Percentiles rank a stretch among this genome's conserved stretches.
Conservation (phyloP, 139 green algal species). For the Spirogloea muscicola region DNA sequence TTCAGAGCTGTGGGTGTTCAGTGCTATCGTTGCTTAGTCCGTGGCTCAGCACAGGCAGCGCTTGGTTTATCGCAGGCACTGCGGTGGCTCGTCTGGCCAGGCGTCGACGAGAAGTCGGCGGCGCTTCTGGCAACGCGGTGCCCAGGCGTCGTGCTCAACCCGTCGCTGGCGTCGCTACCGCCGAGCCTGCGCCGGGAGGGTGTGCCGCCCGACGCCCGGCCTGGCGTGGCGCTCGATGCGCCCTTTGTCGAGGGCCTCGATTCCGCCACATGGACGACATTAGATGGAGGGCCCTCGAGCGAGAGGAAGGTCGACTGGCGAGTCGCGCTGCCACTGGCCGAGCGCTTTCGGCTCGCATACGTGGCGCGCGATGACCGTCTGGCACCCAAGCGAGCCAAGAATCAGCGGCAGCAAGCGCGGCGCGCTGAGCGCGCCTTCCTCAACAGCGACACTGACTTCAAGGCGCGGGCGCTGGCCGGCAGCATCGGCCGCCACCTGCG, state of each 20-base stretch:
- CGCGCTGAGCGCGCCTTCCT: slow-evolving; percentile 4
- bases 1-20: too few species aligned
- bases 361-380: slow-evolving; percentile 22
- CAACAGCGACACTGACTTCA: too few species aligned
- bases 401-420: slow-evolving; percentile 21
- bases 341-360: slow-evolving; percentile 39
- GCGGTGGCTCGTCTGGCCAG: slow-evolving; percentile 7
- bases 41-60: too few species aligned
- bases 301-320: not conserved
- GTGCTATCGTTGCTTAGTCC: too few species aligned
- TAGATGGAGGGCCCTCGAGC: not conserved
- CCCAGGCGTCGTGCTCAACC: not conserved
- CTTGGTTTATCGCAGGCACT: slow-evolving; percentile 3
- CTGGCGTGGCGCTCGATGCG: slow-evolving; percentile 7
- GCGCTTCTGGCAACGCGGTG: not conserved
- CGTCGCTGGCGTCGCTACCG: not conserved
- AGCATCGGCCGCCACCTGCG: too few species aligned
- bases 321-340: slow-evolving; percentile 10
- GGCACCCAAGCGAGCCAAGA: slow-evolving; percentile 40
- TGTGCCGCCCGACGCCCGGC: not conserved
- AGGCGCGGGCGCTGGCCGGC: too few species aligned
- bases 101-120: slow-evolving; percentile 3
- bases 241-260: slow-evolving; percentile 19
- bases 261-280: slow-evolving; percentile 9
- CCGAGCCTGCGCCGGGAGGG: too few species aligned